Evolutionary conservation across 1,139 yeast species (phyloP).

Genomic region (Torulaspora globosa): DNA sequence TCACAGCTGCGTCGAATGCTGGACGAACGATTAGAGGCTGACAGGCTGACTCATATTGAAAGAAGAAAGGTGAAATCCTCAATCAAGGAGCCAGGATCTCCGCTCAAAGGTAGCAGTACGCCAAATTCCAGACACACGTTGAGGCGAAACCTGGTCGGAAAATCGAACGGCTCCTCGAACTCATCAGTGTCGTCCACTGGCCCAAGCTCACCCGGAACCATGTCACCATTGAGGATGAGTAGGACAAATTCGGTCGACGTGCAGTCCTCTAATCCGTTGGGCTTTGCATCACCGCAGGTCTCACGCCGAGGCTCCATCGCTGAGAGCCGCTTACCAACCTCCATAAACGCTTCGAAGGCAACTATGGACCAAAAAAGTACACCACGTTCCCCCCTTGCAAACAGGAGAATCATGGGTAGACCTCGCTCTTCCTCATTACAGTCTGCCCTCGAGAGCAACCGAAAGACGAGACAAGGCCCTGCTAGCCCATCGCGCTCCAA

Average conservation of each 20-base stretch:
- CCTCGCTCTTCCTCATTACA: slow-evolving; percentile 36
- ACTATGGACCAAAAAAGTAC: slow-evolving; percentile 9
- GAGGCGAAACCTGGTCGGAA: slow-evolving; percentile 7
- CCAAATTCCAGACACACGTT: slow-evolving; percentile 5
- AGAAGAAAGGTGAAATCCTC: slow-evolving; percentile 10
- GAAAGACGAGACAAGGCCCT: slow-evolving; percentile 2
- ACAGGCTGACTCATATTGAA: slow-evolving; percentile 27
- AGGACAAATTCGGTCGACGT: slow-evolving; percentile 13
- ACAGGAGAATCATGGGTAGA: slow-evolving; percentile 14
- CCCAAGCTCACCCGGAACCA: slow-evolving; percentile 12
- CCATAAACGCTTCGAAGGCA: slow-evolving; percentile 2
- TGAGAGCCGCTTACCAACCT: slow-evolving; percentile 9
- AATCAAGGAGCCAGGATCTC: slow-evolving; percentile 5
- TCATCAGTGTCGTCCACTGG: slow-evolving; percentile 10
- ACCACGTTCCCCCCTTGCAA: slow-evolving; percentile 5
- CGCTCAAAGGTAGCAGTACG: slow-evolving; percentile 9
- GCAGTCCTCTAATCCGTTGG: slow-evolving; percentile 5
- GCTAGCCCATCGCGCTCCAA: slow-evolving; percentile 26
- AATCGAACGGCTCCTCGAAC: slow-evolving; percentile 12
- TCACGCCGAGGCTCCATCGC: slow-evolving; percentile 25
- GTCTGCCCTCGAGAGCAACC: slow-evolving; percentile 14
- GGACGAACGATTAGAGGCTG: slow-evolving; percentile 30
- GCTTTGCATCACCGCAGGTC: slow-evolving; percentile 23
- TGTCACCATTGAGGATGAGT: slow-evolving; percentile 13
- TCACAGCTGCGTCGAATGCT: slow-evolving; percentile 25